Evolutionary conservation across 116 monocot species (phyloP).

Genomic region (Iris pallida): DNA sequence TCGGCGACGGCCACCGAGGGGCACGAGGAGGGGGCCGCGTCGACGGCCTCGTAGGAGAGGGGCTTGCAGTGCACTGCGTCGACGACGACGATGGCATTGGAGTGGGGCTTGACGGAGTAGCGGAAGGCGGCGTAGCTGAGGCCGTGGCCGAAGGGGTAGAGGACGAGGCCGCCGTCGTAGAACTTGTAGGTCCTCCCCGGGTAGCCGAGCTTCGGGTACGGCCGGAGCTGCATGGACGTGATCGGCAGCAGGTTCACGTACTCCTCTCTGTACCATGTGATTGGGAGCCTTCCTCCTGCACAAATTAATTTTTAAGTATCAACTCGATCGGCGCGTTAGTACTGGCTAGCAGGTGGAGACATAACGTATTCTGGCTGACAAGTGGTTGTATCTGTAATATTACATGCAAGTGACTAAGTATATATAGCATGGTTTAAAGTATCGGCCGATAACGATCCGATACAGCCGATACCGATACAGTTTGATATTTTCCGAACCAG

Average conservation of each 20-base stretch:
- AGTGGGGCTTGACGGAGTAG: constrained; percentile 4
- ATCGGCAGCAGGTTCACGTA: constrained; percentile 3
- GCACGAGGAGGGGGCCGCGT: background rate
- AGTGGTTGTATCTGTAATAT: no score
- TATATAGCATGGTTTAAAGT: no score
- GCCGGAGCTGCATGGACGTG: constrained; percentile 20
- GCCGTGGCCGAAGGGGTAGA: background rate
- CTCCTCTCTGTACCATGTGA: constrained; percentile 22
- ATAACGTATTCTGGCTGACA: no score
- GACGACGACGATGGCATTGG: background rate
- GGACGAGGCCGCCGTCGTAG: constrained; percentile 10
- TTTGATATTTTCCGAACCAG: no score
- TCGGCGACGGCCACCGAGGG: background rate
- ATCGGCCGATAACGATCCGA: no score
- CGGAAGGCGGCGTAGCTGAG: background rate
- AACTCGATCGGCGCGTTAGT: no score
- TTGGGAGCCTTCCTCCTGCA: constrained; percentile 16
- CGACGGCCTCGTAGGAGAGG: background rate
- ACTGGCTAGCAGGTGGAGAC: no score
- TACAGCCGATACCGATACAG: no score
- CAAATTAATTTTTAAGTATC: no score
- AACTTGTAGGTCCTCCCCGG: constrained; percentile 30
- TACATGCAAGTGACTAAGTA: no score
- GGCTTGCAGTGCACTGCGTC: constrained; percentile 10
- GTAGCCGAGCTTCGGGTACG: constrained; percentile 10